A percentile compares a stretch with the other conserved stretches of the same genome.
phyloP scores from a whole-genome alignment of 179 eudicot species.

The Camellia oleifera region DNA sequence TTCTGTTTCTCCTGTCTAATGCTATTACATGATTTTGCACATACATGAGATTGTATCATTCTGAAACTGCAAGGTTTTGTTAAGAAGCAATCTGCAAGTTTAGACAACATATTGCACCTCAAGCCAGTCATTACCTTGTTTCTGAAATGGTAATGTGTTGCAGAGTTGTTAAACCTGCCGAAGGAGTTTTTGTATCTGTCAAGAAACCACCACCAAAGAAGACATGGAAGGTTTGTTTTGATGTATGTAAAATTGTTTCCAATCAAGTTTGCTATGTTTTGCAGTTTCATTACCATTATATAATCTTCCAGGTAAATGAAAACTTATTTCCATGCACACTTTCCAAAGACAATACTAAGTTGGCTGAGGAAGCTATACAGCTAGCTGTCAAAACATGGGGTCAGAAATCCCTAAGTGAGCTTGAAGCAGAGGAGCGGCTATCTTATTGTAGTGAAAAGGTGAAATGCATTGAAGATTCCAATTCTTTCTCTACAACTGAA shows the following conservation, averaged over 20 bases:
- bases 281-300: background rate
- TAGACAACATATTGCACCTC: background rate
- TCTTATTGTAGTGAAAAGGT: slow-evolving; percentile 98
- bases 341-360: slow-evolving; percentile 48
- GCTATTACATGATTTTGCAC: background rate
- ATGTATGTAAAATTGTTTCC: slow-evolving; percentile 15
- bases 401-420: slow-evolving; percentile 76
- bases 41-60: background rate
- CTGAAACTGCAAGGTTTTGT: background rate
- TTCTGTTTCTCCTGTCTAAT: background rate
- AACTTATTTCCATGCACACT: slow-evolving; percentile 84
- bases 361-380: slow-evolving; percentile 82
- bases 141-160: slow-evolving; percentile 25
- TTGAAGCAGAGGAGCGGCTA: slow-evolving; percentile 92
- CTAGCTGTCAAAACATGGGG: slow-evolving; percentile 89
- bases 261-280: background rate
- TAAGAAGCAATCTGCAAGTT: background rate
- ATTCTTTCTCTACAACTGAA: background rate
- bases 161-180: slow-evolving; percentile 89
- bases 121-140: background rate
- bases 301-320: slow-evolving; percentile 71
- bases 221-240: slow-evolving; percentile 84
- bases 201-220: slow-evolving; percentile 71
- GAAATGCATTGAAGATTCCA: slow-evolving; percentile 1
- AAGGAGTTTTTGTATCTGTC: slow-evolving; percentile 78